Percentiles rank a stretch among this genome's conserved stretches.
Evolutionary conservation across 2,329 filamentous ascomycete genomes (phyloP).

Genomic region (Gyromitra esculenta): DNA sequence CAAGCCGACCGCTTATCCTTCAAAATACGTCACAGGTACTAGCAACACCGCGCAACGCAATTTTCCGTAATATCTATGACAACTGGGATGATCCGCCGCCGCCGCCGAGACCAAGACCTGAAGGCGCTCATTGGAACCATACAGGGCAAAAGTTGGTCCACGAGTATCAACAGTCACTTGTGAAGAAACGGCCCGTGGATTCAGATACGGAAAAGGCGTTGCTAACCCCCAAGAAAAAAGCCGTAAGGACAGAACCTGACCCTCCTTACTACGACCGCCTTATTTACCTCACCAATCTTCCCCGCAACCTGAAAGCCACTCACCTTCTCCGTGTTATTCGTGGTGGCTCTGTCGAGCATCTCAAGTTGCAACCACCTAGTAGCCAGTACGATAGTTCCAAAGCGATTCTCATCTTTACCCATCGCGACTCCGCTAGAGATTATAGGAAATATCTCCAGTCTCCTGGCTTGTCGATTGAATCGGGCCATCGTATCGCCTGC

Average conservation of each 20-base stretch:
- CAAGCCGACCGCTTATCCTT: neutral
- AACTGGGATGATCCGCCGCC: slow-evolving; percentile 27
- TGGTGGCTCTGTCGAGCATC: slow-evolving; percentile 42
- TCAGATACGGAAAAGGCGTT: slow-evolving; percentile 6
- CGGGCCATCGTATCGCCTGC: slow-evolving; percentile 33
- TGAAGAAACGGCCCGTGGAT: slow-evolving; percentile 24
- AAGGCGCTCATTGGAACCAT: slow-evolving; percentile 38
- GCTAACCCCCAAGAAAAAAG: neutral
- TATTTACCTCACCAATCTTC: slow-evolving; percentile 45
- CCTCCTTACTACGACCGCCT: slow-evolving; percentile 18
- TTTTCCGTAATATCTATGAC: slow-evolving; percentile 11
- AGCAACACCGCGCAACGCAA: neutral
- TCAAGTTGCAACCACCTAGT: slow-evolving; percentile 28
- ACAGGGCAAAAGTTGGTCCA: slow-evolving; percentile 26
- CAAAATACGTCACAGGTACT: neutral
- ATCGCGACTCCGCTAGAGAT: slow-evolving; percentile 22
- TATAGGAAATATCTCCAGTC: slow-evolving; percentile 40
- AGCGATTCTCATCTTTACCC: slow-evolving; percentile 41
- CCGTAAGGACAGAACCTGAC: slow-evolving; percentile 14
- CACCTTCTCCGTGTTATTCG: slow-evolving; percentile 36
- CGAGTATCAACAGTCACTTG: slow-evolving; percentile 35
- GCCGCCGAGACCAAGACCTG: neutral
- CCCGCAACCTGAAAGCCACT: slow-evolving; percentile 11
- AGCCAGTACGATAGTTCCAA: slow-evolving; percentile 44
- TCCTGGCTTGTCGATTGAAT: slow-evolving; percentile 22